These are phyloP conservation scores for Hyparrhenia diplandra DNA, from an alignment of 176 grass and related monocot genomes.

Conservation along the genomic window DNA sequence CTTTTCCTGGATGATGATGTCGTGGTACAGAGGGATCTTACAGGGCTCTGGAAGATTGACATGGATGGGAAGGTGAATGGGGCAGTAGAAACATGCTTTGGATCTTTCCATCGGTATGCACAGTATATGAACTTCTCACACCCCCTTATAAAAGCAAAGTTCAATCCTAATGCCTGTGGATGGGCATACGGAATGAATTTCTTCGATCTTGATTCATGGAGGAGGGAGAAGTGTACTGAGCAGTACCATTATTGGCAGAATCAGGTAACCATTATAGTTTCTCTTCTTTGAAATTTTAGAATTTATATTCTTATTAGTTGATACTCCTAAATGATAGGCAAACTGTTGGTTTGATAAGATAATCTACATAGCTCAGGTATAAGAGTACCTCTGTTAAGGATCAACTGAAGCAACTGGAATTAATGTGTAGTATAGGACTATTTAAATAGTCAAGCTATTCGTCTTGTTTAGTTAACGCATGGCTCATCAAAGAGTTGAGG, in stretches of 20 bases:
- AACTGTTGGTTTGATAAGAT: background rate
- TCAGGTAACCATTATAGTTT: slow-evolving; percentile 48
- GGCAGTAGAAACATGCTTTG: slow-evolving; percentile 97
- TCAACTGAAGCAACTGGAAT: background rate
- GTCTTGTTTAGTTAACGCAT: slow-evolving; percentile 1
- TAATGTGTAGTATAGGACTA: background rate
- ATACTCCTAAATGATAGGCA: background rate
- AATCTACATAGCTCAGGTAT: background rate
- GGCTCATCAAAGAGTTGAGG: background rate
- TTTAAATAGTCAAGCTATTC: background rate
- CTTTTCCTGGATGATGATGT: slow-evolving; percentile 98
- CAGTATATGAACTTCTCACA: slow-evolving; percentile 99
- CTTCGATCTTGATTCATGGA: slow-evolving; percentile 95
- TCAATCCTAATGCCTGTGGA: slow-evolving; percentile 85
- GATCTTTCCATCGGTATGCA: slow-evolving; percentile 89
- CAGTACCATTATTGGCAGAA: slow-evolving; percentile 99
- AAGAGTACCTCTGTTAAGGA: background rate
- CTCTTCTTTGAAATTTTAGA: background rate
- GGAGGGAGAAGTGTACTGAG: slow-evolving; percentile 87
- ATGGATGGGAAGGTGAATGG: slow-evolving; percentile 99
- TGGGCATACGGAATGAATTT: slow-evolving; percentile 99
- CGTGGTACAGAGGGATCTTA: slow-evolving; percentile 88
- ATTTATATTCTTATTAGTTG: slow-evolving; percentile 8
- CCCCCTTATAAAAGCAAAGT: slow-evolving; percentile 89
- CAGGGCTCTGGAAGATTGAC: slow-evolving; percentile 89